Percentiles rank a stretch among this genome's conserved stretches.
phyloP scores from a whole-genome alignment of 495 filamentous ascomycete species.

The Daldinia concentrica region DNA sequence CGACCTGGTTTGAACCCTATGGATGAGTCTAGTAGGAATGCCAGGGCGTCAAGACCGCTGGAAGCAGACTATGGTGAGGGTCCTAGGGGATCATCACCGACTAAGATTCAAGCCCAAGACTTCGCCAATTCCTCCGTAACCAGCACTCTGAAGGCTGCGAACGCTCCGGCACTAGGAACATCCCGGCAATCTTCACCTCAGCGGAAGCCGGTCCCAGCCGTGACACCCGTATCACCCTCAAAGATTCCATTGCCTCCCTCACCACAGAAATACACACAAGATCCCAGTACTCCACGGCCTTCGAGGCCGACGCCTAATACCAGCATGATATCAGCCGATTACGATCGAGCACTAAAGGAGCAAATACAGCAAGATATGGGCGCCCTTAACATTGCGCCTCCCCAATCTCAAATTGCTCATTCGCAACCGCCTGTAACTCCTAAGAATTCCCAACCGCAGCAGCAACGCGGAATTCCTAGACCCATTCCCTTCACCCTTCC shows the following conservation, averaged over 20 bases:
- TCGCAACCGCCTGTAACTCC: constrained; percentile 42
- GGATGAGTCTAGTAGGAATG: constrained; percentile 78
- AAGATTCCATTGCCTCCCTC: constrained; percentile 71
- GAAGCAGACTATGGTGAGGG: constrained; percentile 61
- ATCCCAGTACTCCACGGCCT: constrained; percentile 57
- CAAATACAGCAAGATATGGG: constrained; percentile 69
- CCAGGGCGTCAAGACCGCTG: constrained; percentile 59
- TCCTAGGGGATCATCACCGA: constrained; percentile 51
- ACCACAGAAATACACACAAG: constrained; percentile 51
- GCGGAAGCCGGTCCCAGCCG: constrained; percentile 60
- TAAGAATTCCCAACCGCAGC: constrained; percentile 34
- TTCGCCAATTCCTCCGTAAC: constrained; percentile 46
- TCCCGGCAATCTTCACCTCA: constrained; percentile 66
- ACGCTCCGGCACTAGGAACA: constrained; percentile 41
- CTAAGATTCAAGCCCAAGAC: constrained; percentile 50
- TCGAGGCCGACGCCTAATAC: constrained; percentile 50
- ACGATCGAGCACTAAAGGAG: constrained; percentile 67
- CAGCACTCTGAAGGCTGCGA: constrained; percentile 53
- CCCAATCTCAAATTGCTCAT: constrained; percentile 23
- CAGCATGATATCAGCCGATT: constrained; percentile 61
- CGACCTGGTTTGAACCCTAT: constrained; percentile 67
- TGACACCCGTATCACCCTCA: constrained; percentile 62
- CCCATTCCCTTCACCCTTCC: constrained; percentile 54
- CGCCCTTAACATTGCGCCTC: constrained; percentile 50
- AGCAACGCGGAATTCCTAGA: constrained; percentile 37